Evolutionary conservation across 345 rosid genomes (phyloP).

Genomic region (Anacardium occidentale): DNA sequence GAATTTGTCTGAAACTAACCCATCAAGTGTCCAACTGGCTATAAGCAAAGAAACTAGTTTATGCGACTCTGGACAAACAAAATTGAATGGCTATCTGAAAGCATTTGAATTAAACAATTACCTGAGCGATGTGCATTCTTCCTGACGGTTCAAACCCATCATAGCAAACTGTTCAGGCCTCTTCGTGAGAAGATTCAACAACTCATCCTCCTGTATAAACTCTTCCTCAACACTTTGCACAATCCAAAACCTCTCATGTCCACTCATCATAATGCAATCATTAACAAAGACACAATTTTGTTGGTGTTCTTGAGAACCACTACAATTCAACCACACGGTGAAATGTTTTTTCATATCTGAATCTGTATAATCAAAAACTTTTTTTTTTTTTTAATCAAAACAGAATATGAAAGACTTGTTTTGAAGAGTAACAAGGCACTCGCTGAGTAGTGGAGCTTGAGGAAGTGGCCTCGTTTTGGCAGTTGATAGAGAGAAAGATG

Average conservation of each 20-base stretch:
- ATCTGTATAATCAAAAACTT: neutral
- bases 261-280: slow-evolving; percentile 44
- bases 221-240: slow-evolving; percentile 84
- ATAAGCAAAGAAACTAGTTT: neutral
- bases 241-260: slow-evolving; percentile 60
- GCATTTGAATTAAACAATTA: neutral
- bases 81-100: neutral
- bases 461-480: neutral
- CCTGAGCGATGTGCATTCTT: slow-evolving; percentile 97
- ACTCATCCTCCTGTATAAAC: slow-evolving; percentile 83
- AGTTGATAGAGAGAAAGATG: neutral
- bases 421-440: neutral
- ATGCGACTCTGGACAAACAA: neutral
- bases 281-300: neutral
- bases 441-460: slow-evolving; percentile 7
- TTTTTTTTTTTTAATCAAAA: neutral
- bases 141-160: slow-evolving; percentile 98
- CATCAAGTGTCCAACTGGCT: neutral
- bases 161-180: slow-evolving; percentile 76
- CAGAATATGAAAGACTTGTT: neutral
- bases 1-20: neutral
- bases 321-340: neutral
- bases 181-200: slow-evolving; percentile 64
- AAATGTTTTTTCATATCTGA: neutral
- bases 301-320: neutral